These are phyloP conservation scores for Lentinus tigrinus DNA, from an alignment of 768 basidiomycete genomes.

Conservation along the genomic window DNA sequence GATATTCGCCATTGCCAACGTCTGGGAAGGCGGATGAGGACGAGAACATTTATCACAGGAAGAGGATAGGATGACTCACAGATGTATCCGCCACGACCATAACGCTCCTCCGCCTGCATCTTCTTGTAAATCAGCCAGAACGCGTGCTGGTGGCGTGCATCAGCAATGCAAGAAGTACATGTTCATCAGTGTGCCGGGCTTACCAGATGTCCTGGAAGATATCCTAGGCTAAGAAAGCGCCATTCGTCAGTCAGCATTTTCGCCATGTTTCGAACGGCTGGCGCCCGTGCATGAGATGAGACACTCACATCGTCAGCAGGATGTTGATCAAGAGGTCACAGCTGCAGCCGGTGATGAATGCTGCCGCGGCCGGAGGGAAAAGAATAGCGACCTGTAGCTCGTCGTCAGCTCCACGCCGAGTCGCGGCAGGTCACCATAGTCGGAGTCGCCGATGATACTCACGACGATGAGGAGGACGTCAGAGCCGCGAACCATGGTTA, in stretches of 20 bases:
- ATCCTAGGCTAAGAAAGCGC: conserved; percentile 56
- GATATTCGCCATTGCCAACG: conserved; percentile 31
- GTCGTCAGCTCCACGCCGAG: background rate
- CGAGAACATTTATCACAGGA: background rate
- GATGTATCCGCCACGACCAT: conserved; percentile 71
- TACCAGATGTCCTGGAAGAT: conserved; percentile 63
- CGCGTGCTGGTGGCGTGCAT: conserved; percentile 50
- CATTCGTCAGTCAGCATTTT: conserved; percentile 7
- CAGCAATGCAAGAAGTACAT: background rate
- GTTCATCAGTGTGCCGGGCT: conserved; percentile 15
- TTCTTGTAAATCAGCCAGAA: conserved; percentile 91
- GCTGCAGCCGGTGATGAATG: conserved; percentile 76
- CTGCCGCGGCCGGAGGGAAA: conserved; percentile 80
- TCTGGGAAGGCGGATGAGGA: conserved; percentile 17
- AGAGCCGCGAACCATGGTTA: conserved; percentile 46
- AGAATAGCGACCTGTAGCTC: conserved; percentile 66
- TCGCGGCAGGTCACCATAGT: background rate
- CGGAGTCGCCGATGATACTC: conserved; percentile 27
- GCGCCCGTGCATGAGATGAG: background rate
- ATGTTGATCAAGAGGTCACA: conserved; percentile 89
- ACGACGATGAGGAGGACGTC: conserved; percentile 82
- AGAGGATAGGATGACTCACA: conserved; percentile 56
- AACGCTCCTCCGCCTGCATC: conserved; percentile 84
- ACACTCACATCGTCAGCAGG: conserved; percentile 67
- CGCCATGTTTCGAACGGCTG: background rate